Evolutionary conservation across 2,329 filamentous ascomycete species (phyloP).

Genomic region (Boeremia exigua): DNA sequence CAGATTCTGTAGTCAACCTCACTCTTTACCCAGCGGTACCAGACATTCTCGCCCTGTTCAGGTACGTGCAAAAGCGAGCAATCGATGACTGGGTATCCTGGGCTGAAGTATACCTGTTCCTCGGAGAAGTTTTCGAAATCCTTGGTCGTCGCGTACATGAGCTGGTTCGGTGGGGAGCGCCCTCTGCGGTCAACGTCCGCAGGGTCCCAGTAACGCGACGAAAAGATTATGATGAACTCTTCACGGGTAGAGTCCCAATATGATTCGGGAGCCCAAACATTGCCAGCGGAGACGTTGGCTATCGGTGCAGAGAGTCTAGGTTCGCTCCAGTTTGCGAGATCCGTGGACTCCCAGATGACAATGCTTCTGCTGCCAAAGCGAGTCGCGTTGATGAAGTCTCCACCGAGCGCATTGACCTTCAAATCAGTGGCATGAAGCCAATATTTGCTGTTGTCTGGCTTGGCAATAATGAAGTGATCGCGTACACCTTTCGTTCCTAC

Average conservation of each 20-base stretch:
- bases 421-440: slow-evolving; percentile 13
- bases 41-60: slow-evolving; percentile 10
- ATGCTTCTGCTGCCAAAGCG: slow-evolving; percentile 14
- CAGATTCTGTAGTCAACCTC: slow-evolving; percentile 13
- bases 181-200: slow-evolving; percentile 7
- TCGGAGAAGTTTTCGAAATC: slow-evolving; percentile 13
- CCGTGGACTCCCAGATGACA: slow-evolving; percentile 12
- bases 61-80: slow-evolving; percentile 11
- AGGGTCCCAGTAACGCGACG: slow-evolving; percentile 12
- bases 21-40: slow-evolving; percentile 17
- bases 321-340: slow-evolving; percentile 10
- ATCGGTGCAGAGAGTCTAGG: slow-evolving; percentile 7
- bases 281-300: slow-evolving; percentile 11
- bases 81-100: slow-evolving; percentile 13
- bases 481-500: slow-evolving; percentile 10
- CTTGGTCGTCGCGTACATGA: slow-evolving; percentile 13
- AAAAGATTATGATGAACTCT: slow-evolving; percentile 12
- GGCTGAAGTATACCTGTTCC: slow-evolving; percentile 11
- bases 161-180: slow-evolving; percentile 7
- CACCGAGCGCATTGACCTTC: slow-evolving; percentile 10
- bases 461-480: slow-evolving; percentile 10
- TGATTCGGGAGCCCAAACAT: slow-evolving; percentile 11
- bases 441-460: slow-evolving; percentile 11
- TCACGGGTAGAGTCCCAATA: slow-evolving; percentile 8
- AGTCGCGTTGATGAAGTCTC: slow-evolving; percentile 17